Percentiles rank a stretch among this genome's conserved stretches.
phyloP scores from a whole-genome alignment of 2,329 filamentous ascomycete species.

The Pyrenophora seminiperda region DNA sequence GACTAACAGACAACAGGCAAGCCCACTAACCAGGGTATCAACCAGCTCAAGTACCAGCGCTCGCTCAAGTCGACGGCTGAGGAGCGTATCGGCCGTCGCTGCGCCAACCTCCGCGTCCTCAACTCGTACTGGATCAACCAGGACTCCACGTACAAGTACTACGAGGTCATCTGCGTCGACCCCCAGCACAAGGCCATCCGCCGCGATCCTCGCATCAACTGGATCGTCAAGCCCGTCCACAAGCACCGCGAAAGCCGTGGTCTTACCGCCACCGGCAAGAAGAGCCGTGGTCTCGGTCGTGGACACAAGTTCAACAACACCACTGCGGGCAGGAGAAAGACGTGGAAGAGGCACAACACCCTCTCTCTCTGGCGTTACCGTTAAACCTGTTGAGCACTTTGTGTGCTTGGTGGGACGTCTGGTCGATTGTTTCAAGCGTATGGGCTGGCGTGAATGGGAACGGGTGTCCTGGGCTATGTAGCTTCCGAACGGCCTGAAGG shows the following conservation, averaged over 20 bases:
- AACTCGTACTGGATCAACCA: conserved; percentile 99
- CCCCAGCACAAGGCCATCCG: conserved; percentile 99
- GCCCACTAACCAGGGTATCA: conserved; percentile 99
- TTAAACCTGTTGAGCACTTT: conserved; percentile 57
- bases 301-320: conserved; percentile 99
- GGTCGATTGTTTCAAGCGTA: conserved; percentile 39
- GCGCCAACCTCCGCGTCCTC: conserved; percentile 97
- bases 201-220: conserved; percentile 99
- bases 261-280: conserved; percentile 98
- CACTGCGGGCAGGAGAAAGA: conserved; percentile 95
- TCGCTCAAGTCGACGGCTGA: conserved; percentile 97
- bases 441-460: conserved; percentile 45
- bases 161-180: conserved; percentile 99
- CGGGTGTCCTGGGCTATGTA: conserved; percentile 42
- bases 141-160: conserved; percentile 99
- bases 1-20: conserved; percentile 70
- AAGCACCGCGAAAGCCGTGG: conserved; percentile 99
- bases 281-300: conserved; percentile 99
- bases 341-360: conserved; percentile 99
- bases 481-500: conserved; percentile 30
- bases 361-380: conserved; percentile 98
- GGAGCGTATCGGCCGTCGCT: conserved; percentile 99
- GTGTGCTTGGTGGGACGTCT: conserved; percentile 37
- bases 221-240: conserved; percentile 99
- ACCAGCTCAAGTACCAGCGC: conserved; percentile 99